Evolutionary conservation across 2,329 filamentous ascomycete species (phyloP), one percentile per base, ranked within the genome.

Genomic region (Talaromyces sp.): DNA sequence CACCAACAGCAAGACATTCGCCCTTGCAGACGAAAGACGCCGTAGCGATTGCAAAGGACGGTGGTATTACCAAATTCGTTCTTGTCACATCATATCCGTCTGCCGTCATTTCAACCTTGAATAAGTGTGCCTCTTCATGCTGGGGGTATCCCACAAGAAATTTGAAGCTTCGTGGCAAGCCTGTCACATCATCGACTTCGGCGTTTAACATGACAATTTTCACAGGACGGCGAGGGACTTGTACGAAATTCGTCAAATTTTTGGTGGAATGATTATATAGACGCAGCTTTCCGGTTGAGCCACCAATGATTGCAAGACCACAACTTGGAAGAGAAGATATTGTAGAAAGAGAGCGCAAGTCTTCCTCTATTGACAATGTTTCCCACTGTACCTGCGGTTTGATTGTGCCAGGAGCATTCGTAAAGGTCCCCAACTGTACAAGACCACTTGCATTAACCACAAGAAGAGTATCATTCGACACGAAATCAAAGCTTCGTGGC

Each of bases 1-100:
- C 86, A 0, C 87, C 88, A 9, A 89, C 66, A 1, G 84, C 68
- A n/a, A 84, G 70, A 63, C 75, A 76, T 10, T 75, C 70, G 13
- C 68, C 69, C 16, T 68, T 62, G 3, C 65, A 65, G 1, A 81
- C 66, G 43, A 79, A 71, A 19, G 73, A 73, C 63, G 83, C 83
- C 67, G 82, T 84, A 19, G 85, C 85, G 14, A 87, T 79, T 2
- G 81, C 72, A 62, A 87, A 85, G 4, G 77, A 78, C 2, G 78
- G 69, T 5, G 82, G 80, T 6, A 81, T 37, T 71, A 66, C 57
- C 65, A 78, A 64, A 2, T 24, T 56, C 2, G 61, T 61, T 43
- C 45, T 37, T 41, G 6, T 48, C 19, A 56, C 22, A n/a, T 43
- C 9, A 37, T 50, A 88, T 27, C 62, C 57, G 33, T 31, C 67